Base-by-base conservation (phyloP, 2,329 filamentous ascomycete species). In the Talaromyces verruculosus region DNA sequence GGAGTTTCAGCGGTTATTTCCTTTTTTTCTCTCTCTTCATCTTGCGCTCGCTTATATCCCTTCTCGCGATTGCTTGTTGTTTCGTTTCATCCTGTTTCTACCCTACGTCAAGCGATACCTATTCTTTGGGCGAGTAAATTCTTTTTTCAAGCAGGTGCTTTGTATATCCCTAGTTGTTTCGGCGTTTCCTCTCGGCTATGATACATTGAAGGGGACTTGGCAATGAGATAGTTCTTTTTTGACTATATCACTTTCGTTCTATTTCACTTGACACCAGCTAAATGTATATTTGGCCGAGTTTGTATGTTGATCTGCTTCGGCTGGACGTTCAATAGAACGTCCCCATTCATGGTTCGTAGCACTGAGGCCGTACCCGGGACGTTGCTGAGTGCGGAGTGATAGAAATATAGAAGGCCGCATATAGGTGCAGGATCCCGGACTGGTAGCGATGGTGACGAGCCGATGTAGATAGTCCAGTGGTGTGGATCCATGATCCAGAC, bases 1-100 rank as follows among this genome's bases (percentile, higher is more conserved):
- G 70, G 70, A 69, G 67, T 73, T 68, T 63, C 58, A 30, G 39
- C 35, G 39, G 22, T 4, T 43, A n/a, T 43, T 43, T 43, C 17
- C 15, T 25, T 63, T 41, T 28, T 13, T 25, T 45, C 6, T 41
- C 41, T 10, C 10, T 22, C 28, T 55, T 47, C 5, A 39, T 37
- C 39, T 45, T 45, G 37, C 22, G 22, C 37, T 60, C 39, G n/a
- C 39, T 28, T 60, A 45, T 60, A 41, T 41, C 57, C 57, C 57
- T 45, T 22, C 30, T 45, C 17, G 47, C 49, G 45, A 39, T 39
- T 66, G 41, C 61, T 39, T 51, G 39, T 62, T 53, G 28, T 11
- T 33, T 30, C 19, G 15, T 67, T 63, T 63, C 22, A 17, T 60
- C 17, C 19, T 39, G 22, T 60, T 22, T 45, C 15, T 45, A 60